phyloP scores from a whole-genome alignment of 1,284 basidiomycete species.

The Ceratobasidium sp. region DNA sequence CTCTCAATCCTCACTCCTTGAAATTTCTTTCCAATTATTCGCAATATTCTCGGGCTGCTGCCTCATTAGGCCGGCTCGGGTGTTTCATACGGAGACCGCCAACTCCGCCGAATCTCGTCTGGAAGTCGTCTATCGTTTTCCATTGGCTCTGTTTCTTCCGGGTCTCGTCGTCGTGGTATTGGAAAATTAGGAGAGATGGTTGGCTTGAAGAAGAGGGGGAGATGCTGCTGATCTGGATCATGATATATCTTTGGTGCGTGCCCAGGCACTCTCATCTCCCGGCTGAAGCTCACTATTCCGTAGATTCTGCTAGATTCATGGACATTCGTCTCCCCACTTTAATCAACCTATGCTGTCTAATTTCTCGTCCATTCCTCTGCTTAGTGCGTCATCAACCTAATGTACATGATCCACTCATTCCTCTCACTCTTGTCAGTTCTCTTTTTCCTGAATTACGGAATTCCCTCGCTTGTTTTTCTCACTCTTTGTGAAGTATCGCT shows the following conservation, averaged over 20 bases:
- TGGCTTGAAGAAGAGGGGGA: conserved; percentile 54
- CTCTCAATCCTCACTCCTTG: not conserved
- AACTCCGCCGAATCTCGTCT: conserved; percentile 86
- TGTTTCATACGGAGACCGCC: conserved; percentile 95
- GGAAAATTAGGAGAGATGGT: conserved; percentile 53
- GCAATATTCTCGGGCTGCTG: not conserved
- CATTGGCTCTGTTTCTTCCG: conserved; percentile 46
- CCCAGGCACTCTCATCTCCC: too few species aligned
- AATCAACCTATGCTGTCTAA: not conserved
- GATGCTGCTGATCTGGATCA: conserved; percentile 53
- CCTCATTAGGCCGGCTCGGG: conserved; percentile 77
- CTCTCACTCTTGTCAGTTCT: not conserved
- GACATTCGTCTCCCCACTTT: not conserved
- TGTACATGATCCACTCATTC: conserved; percentile 24
- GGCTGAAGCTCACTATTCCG: too few species aligned
- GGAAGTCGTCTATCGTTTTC: conserved; percentile 55
- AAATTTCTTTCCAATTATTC: not conserved
- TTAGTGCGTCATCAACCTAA: not conserved
- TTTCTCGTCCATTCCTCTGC: not conserved
- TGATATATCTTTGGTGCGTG: not conserved
- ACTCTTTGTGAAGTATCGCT: not conserved
- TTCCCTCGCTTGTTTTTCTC: not conserved
- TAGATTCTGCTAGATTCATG: not conserved
- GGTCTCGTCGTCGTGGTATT: conserved; percentile 52
- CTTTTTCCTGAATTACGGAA: not conserved